These are phyloP conservation scores for Cryphonectria naterciae DNA, from an alignment of 2,329 filamentous ascomycete species.

Conservation along the genomic window DNA sequence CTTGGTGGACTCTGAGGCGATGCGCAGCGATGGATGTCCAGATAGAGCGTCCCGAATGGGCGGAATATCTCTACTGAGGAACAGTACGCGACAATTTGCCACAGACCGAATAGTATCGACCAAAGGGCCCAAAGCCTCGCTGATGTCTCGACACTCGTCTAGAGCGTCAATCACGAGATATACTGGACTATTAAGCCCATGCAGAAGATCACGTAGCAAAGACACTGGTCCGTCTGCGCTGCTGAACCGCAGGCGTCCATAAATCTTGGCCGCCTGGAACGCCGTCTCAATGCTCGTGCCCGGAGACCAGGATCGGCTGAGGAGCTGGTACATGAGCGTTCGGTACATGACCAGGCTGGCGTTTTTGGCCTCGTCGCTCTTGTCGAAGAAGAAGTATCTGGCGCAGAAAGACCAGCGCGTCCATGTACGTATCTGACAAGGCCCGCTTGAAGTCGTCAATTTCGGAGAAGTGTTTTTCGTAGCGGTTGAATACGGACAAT, in stretches of 20 bases:
- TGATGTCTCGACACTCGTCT: not conserved
- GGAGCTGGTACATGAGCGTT: constrained; percentile 5
- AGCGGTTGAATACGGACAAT: not conserved
- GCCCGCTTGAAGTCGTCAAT: not conserved
- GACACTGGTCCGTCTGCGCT: not conserved
- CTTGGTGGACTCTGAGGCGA: constrained; percentile 6
- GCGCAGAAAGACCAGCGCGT: not conserved
- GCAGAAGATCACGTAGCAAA: not conserved
- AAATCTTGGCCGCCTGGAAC: not conserved
- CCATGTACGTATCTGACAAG: constrained; percentile 2
- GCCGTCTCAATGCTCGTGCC: not conserved
- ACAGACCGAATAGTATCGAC: constrained; percentile 1
- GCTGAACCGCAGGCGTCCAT: not conserved
- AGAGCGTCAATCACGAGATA: not conserved
- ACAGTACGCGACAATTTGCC: not conserved
- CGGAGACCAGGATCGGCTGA: not conserved
- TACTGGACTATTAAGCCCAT: not conserved
- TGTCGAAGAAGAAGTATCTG: constrained; percentile 15
- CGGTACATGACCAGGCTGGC: constrained; percentile 5
- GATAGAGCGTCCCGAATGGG: not conserved
- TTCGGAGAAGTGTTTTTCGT: not conserved
- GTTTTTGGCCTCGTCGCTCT: constrained; percentile 4
- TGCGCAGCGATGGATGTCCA: not conserved
- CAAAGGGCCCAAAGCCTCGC: not conserved
- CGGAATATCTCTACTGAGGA: constrained; percentile 5